Conservation (phyloP, 768 basidiomycete genomes). For the Phylloporus arenicola region DNA sequence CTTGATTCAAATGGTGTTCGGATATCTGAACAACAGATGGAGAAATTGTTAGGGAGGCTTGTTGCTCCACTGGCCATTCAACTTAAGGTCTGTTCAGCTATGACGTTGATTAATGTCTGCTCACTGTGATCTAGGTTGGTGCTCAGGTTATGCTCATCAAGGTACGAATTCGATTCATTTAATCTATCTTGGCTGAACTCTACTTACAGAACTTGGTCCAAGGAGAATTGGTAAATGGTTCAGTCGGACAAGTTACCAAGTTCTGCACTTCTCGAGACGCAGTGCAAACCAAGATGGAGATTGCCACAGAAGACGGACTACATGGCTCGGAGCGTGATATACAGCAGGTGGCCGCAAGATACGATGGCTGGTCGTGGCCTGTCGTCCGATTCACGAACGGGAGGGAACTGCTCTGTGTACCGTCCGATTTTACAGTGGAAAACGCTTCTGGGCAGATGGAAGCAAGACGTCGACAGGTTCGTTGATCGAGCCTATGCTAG, state of each 20-base stretch:
- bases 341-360: slow-evolving; percentile 9
- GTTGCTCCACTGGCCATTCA: slow-evolving; percentile 45
- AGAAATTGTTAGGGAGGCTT: slow-evolving; percentile 50
- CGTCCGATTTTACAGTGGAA: slow-evolving; percentile 58
- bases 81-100: slow-evolving; percentile 41
- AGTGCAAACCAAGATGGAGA: slow-evolving; percentile 29
- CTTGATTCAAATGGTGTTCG: slow-evolving; percentile 38
- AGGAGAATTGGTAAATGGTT: slow-evolving; percentile 67
- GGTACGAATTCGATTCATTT: slow-evolving; percentile 30
- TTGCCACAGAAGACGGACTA: slow-evolving; percentile 34
- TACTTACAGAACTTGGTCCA: slow-evolving; percentile 55
- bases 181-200: not conserved
- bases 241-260: slow-evolving; percentile 49
- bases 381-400: slow-evolving; percentile 55
- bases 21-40: slow-evolving; percentile 36
- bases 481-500: slow-evolving; percentile 1
- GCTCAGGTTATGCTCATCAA: slow-evolving; percentile 87
- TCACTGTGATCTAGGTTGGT: slow-evolving; percentile 44
- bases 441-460: slow-evolving; percentile 55
- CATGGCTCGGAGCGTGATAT: slow-evolving; percentile 27
- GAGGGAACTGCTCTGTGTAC: slow-evolving; percentile 42
- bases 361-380: slow-evolving; percentile 45
- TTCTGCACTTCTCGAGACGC: slow-evolving; percentile 46
- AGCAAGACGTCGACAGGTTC: slow-evolving; percentile 55
- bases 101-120: not conserved